Evolutionary conservation across 2,329 filamentous ascomycete genomes (phyloP).

Genomic region (Epichloe sp.): DNA sequence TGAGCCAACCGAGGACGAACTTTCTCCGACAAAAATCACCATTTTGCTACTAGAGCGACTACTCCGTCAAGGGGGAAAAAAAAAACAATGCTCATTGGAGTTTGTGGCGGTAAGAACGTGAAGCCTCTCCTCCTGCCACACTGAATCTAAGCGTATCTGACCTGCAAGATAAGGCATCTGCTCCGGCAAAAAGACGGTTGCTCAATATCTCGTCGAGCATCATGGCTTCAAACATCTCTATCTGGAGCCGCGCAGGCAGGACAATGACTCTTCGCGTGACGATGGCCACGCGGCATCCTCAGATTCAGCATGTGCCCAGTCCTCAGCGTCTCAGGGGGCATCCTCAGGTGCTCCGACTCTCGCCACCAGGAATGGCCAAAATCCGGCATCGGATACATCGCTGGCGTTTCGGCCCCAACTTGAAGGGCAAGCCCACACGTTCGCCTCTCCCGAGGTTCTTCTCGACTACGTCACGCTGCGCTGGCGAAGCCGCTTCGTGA

Average conservation of each 20-base stretch:
- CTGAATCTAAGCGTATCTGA: conserved; percentile 2
- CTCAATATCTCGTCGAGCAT: conserved; percentile 71
- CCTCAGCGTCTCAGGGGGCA: conserved; percentile 7
- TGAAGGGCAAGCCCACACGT: conserved; percentile 24
- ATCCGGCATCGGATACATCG: conserved; percentile 14
- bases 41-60: too few relatives aligned
- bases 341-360: conserved; percentile 12
- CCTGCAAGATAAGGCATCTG: conserved; percentile 60
- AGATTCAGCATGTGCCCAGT: conserved; percentile 5
- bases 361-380: conserved; percentile 14
- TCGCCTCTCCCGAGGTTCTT: conserved; percentile 52
- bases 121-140: not conserved
- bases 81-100: conserved; percentile 57
- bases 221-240: conserved; percentile 68
- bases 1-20: not conserved
- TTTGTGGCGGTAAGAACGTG: conserved; percentile 51
- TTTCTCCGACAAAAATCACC: too few relatives aligned
- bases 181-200: conserved; percentile 82
- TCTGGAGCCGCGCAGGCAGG: conserved; percentile 25
- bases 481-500: conserved; percentile 79
- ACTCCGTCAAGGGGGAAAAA: not conserved
- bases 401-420: conserved; percentile 12
- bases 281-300: not conserved
- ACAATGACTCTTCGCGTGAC: not conserved
- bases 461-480: conserved; percentile 74